Evolutionary conservation across 1,284 basidiomycete genomes (phyloP), one percentile per base, ranked within the genome.

Genomic region (Malassezia equina): DNA sequence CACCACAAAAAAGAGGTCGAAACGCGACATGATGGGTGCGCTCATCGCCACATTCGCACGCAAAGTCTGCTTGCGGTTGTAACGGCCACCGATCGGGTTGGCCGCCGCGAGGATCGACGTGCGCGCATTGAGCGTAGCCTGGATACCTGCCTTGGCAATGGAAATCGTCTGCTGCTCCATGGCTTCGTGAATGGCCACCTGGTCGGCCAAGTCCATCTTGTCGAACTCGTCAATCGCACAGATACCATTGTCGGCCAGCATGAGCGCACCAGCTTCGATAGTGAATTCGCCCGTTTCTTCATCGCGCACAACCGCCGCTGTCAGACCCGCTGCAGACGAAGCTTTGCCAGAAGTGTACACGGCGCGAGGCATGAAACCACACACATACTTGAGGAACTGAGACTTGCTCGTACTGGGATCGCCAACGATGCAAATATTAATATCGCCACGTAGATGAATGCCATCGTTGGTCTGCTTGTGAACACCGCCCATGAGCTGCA

Each of bases 161-260:
- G 90, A 95, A 69, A 98, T 96, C 1, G 93, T 98, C 78, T 98
- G 93, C 78, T 98, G 93, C 83, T 98, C 93, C 93, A 98, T 98
- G 2, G 94, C 91, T 80, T 98, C 93, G 81, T 99, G 94, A 65
- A 99, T 98, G 31, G 94, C 94, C 40, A 98, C 90, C 76, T 98
- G 94, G 43, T 98, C 94, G 2, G 88, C 84, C 44, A 96, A 83
- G 76, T 98, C 93, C 94, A 98, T 99, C 79, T 99, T 99, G 82
- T 99, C 93, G 75, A 99, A 98, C 76, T 98, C 94, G 78, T 98
- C 94, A 69, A 99, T 98, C 13, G 93, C 91, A 72, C 94, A 99
- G 75, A 98, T 96, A 19, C 94, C 94, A 66, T 98, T 98, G 79
- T 99, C 94, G 7, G 94, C 94, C 3, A 99, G 82, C 94, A 99